Evolutionary conservation across 208 protist species (phyloP).

Genomic region (Trypanosoma platydactyli): DNA sequence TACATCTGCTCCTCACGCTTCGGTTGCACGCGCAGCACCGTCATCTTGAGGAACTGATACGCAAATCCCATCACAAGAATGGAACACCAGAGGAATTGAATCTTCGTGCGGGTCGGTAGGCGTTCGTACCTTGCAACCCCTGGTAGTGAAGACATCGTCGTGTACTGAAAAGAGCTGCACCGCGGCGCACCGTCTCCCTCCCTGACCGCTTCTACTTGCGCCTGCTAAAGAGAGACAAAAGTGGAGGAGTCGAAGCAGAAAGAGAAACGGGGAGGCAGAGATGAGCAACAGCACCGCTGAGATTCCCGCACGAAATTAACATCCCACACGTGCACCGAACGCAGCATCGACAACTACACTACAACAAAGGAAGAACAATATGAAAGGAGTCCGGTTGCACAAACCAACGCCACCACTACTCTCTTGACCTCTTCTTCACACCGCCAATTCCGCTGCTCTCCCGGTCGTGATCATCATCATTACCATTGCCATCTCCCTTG

Average conservation of each 20-base stretch:
- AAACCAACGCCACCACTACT: no score
- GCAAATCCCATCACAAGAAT: constrained; percentile 78
- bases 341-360: no score
- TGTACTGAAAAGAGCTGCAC: neutral
- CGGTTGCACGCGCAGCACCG: constrained; percentile 70
- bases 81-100: constrained; percentile 77
- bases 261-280: no score
- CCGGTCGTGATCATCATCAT: neutral
- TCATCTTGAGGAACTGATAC: constrained; percentile 80
- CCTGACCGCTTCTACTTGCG: neutral
- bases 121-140: constrained; percentile 79
- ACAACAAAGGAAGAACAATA: no score
- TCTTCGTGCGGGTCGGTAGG: constrained; percentile 73
- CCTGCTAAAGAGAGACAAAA: neutral
- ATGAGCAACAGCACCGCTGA: no score
- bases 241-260: neutral
- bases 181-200: neutral
- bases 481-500: constrained; percentile 12
- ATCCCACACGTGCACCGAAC: no score
- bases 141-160: constrained; percentile 41
- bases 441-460: no score
- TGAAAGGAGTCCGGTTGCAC: no score
- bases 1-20: constrained; percentile 90
- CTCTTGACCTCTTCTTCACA: no score
- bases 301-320: no score